Evolutionary conservation across 2,329 filamentous ascomycete genomes (phyloP).

Genomic region (Paecilomyces variotii): DNA sequence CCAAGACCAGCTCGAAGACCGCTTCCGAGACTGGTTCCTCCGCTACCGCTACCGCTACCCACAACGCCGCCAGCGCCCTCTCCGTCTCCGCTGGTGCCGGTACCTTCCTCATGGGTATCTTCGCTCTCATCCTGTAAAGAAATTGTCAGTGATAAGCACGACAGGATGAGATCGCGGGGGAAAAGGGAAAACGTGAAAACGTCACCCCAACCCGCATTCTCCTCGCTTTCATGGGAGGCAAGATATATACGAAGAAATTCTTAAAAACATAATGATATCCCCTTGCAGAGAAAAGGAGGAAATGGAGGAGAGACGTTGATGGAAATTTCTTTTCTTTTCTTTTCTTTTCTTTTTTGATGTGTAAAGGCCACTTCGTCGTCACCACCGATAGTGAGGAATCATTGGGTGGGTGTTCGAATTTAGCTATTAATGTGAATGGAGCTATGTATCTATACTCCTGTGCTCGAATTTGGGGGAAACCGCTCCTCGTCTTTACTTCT

Average conservation of each 20-base stretch:
- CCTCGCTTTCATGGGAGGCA: background rate
- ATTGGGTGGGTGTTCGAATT: background rate
- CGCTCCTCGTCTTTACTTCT: background rate
- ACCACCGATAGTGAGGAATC: background rate
- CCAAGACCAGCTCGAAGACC: slow-evolving; percentile 6
- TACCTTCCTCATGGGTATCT: slow-evolving; percentile 19
- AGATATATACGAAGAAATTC: background rate
- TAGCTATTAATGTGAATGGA: background rate
- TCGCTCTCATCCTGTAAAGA: slow-evolving; percentile 17
- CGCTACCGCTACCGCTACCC: slow-evolving; percentile 7
- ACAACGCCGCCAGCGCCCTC: slow-evolving; percentile 19
- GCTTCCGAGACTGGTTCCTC: slow-evolving; percentile 8
- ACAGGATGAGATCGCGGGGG: background rate
- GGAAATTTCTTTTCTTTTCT: background rate
- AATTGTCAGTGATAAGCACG: background rate
- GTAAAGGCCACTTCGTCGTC: background rate
- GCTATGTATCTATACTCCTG: background rate
- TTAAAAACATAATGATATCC: background rate
- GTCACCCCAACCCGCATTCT: background rate
- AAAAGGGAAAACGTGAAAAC: background rate
- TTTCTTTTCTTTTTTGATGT: background rate
- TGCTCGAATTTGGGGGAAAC: background rate
- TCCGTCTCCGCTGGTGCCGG: slow-evolving; percentile 19
- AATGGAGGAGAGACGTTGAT: background rate
- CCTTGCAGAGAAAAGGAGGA: background rate